A percentile compares a stretch with the other conserved stretches of the same genome.
Conservation (phyloP, 108 stramenopile species). For the Fistulifera solaris region DNA sequence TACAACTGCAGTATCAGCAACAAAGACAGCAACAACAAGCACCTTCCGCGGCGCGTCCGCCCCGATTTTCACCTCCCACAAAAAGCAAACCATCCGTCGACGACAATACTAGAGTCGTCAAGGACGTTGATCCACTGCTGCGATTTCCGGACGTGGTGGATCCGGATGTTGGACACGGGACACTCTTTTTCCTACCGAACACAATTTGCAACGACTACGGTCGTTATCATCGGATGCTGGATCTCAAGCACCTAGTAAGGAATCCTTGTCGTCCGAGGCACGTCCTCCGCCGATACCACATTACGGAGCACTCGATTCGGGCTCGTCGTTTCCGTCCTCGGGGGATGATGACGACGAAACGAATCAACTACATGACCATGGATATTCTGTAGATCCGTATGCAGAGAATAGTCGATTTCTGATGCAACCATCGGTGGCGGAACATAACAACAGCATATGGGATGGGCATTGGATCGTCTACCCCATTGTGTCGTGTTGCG, state of each 20-base stretch:
- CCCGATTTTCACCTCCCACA: not conserved
- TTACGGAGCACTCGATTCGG: slow-evolving; percentile 14
- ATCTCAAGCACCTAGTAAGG: not conserved
- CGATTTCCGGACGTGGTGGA: not conserved
- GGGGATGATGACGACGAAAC: slow-evolving; percentile 13
- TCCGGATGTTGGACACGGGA: slow-evolving; percentile 1
- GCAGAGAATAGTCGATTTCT: not conserved
- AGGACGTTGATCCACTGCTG: not conserved
- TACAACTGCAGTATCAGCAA: slow-evolving; percentile 31
- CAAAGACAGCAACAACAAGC: slow-evolving; percentile 1
- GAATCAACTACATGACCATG: not conserved
- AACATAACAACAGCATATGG: not conserved
- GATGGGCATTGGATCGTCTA: not conserved
- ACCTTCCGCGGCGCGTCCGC: not conserved
- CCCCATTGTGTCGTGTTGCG: not conserved
- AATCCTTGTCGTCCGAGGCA: not conserved
- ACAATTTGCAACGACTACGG: not conserved
- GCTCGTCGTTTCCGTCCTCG: slow-evolving; percentile 30
- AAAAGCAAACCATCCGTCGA: not conserved
- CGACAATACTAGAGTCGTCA: not conserved
- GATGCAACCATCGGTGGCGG: not conserved
- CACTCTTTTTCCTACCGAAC: not conserved
- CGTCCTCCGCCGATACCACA: not conserved
- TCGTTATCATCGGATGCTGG: not conserved
- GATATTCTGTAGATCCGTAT: not conserved